A percentile compares a stretch with the other conserved stretches of the same genome.
Evolutionary conservation across 1,284 basidiomycete genomes (phyloP).

Genomic region (Lentinula novae-zelandiae): DNA sequence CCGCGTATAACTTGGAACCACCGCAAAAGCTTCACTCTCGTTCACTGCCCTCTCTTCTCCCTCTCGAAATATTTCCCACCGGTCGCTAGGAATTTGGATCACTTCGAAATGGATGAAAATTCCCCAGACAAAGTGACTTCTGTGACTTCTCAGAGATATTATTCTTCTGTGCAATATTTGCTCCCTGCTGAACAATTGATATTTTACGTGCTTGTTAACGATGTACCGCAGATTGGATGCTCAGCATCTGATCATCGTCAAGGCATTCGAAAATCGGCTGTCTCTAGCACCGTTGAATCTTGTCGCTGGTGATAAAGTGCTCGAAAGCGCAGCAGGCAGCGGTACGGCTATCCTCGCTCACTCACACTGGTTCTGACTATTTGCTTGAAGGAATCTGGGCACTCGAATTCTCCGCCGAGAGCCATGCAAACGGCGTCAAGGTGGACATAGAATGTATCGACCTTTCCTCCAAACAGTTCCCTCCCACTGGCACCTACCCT

Average conservation of each 20-base stretch:
- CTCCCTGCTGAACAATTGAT: neutral
- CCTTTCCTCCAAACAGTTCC: neutral
- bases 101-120: too few species aligned
- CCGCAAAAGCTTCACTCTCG: too few species aligned
- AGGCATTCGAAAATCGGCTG: conserved; percentile 16
- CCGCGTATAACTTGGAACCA: too few species aligned
- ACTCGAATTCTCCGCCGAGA: neutral
- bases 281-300: conserved; percentile 17
- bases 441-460: neutral
- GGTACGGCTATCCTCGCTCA: neutral
- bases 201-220: neutral
- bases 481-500: neutral
- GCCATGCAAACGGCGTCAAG: neutral
- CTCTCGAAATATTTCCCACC: too few species aligned
- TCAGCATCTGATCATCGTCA: conserved; percentile 19
- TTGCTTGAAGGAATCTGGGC: neutral
- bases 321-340: conserved; percentile 18
- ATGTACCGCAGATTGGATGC: conserved; percentile 16
- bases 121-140: too few species aligned
- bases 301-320: conserved; percentile 15
- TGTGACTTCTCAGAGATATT: neutral
- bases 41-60: too few species aligned
- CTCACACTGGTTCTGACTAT: neutral
- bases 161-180: neutral
- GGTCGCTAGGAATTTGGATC: too few species aligned